Evolutionary conservation across 202 grass and related monocot genomes (phyloP), one percentile per base, ranked within the genome.

Genomic region (Bolboschoenoplectus hybrid): DNA sequence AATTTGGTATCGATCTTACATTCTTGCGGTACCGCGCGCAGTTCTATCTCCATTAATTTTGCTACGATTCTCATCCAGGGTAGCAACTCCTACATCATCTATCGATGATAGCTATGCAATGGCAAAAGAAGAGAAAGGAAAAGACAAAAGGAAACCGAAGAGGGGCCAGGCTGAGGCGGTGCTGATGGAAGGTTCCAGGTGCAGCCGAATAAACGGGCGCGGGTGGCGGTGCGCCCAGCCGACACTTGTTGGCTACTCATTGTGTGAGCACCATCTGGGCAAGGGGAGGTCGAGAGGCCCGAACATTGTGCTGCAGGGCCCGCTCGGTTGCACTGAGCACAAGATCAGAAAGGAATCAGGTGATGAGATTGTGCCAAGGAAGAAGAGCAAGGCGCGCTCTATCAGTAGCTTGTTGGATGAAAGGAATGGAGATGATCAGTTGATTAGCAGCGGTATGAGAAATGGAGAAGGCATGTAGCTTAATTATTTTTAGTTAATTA

Each of bases 221-320:
- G 94, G 94, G 47, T 98, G 95, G 95, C 91, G 91, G 53, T 98
- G 96, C 87, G 87, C 91, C 84, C 96, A 95, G 90, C 90, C 86
- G 65, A 98, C 96, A 44, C 91, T 94, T 7, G 91, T 95, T 4
- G 96, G 96, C 2, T 98, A 98, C 91, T 94, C 90, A 11, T 82
- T 98, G 51, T 98, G 96, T 90, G 96, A 95, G 86, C 91, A 98
- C 90, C 93, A 98, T 79, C 88, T 98, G 41, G 96, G 96, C 58
- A 98, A 98, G 84, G 96, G 96, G 63, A 87, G 93, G 80, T 74
- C 87, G 82, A 81, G 92, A 84, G 73, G 34, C 0, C 80, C 65
- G 1, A 43, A 19, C 70, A 66, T 56, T 17, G 89, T 5, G 39
- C 85, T 52, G 85, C 63, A 66, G 3, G 68, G 89, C 9, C 92